These are phyloP conservation scores for Crithidia sp. DNA, from an alignment of 208 protist species.

Conservation along the genomic window DNA sequence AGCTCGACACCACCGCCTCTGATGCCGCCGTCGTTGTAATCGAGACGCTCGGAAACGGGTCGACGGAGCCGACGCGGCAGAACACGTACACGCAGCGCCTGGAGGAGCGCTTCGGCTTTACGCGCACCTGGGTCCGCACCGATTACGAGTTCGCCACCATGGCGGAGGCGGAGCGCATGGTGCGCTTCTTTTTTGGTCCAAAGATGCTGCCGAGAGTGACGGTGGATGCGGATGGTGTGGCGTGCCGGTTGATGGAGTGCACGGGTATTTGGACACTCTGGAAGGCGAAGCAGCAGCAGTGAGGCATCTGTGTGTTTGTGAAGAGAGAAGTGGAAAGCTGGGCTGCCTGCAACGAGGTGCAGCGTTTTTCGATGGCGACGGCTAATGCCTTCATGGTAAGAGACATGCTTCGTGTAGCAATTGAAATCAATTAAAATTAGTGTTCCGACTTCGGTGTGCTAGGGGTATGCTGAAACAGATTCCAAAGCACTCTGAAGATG, in stretches of 20 bases:
- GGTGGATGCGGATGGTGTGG: slow-evolving; percentile 2
- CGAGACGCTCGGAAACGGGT: slow-evolving; percentile 79
- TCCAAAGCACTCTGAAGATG: no score
- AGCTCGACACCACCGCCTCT: slow-evolving; percentile 41
- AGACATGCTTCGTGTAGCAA: no score
- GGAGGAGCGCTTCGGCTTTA: slow-evolving; percentile 63
- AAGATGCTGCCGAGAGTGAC: slow-evolving; percentile 31
- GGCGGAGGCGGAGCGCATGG: slow-evolving; percentile 59
- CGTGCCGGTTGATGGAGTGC: slow-evolving; percentile 68
- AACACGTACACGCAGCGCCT: slow-evolving; percentile 71
- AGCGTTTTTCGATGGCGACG: no score
- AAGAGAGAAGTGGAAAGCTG: no score
- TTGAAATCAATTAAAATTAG: no score
- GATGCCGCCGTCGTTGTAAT: slow-evolving; percentile 73
- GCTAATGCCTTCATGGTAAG: no score
- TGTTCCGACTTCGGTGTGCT: no score
- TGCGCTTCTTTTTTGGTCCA: slow-evolving; percentile 84
- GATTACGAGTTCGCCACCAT: slow-evolving; percentile 75
- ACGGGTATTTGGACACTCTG: slow-evolving; percentile 84
- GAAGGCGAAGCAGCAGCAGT: slow-evolving; percentile 30
- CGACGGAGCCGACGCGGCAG: slow-evolving; percentile 57
- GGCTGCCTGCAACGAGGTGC: background rate
- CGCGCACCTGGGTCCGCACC: slow-evolving; percentile 71
- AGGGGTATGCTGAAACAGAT: no score
- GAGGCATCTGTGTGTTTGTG: background rate